phyloP scores from a whole-genome alignment of 1,284 basidiomycete genomes.

The Lentinula novae-zelandiae region DNA sequence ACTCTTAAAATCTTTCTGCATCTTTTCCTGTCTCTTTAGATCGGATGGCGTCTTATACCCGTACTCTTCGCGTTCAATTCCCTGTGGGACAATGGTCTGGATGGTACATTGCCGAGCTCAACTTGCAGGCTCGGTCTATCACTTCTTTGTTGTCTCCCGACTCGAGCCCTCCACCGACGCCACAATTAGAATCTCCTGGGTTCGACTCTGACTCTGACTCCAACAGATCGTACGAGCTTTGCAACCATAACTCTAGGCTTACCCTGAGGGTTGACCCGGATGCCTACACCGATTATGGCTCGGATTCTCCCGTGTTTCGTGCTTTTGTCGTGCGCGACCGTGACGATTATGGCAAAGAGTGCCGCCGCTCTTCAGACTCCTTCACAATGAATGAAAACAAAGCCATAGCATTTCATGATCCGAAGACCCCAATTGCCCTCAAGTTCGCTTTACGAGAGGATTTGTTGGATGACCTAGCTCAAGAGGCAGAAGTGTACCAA shows the following conservation, averaged over 20 bases:
- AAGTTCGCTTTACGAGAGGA: conserved; percentile 37
- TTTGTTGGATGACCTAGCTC: conserved; percentile 27
- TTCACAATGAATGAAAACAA: neutral
- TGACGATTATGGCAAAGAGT: neutral
- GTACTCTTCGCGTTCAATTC: conserved; percentile 28
- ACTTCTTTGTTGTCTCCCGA: no score
- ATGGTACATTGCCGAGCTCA: conserved; percentile 29
- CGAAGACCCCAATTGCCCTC: conserved; percentile 19
- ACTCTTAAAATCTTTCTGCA: neutral
- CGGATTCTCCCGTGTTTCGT: conserved; percentile 34
- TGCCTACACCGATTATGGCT: conserved; percentile 29
- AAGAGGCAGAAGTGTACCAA: conserved; percentile 29
- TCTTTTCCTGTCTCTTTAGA: neutral
- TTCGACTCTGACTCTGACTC: neutral
- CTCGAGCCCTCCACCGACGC: neutral
- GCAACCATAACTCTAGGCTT: neutral
- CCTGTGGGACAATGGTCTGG: conserved; percentile 30
- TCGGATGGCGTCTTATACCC: neutral
- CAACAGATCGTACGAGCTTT: neutral
- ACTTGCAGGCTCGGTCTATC: conserved; percentile 18
- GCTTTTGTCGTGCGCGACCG: conserved; percentile 18
- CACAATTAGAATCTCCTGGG: neutral
- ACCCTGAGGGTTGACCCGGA: conserved; percentile 27
- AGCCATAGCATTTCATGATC: neutral
- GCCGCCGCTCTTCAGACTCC: neutral